These are phyloP conservation scores for Geranomyces michiganensis DNA, from an alignment of 192 early-diverging fungal genomes.

Conservation along the genomic window DNA sequence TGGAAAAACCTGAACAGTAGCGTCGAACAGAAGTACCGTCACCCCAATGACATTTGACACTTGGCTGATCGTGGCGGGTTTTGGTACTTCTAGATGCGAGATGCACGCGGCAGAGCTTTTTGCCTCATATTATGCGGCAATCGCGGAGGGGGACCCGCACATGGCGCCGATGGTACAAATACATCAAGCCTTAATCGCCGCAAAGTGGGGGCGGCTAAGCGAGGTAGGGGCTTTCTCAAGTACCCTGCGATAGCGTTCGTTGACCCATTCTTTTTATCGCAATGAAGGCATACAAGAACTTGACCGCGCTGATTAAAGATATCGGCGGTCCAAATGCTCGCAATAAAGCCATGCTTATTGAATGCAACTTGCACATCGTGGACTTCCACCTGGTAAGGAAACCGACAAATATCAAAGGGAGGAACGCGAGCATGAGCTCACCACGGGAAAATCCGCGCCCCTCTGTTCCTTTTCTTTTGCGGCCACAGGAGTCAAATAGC, in stretches of 20 bases:
- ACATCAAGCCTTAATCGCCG: not conserved
- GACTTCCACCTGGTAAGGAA: slow-evolving; percentile 1
- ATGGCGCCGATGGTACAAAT: not conserved
- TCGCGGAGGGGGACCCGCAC: slow-evolving; percentile 1
- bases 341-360: not conserved
- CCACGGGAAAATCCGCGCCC: too few relatives aligned
- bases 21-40: too few relatives aligned
- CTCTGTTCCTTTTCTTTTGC: not conserved
- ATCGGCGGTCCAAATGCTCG: not conserved
- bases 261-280: too few relatives aligned
- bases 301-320: not conserved
- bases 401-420: not conserved
- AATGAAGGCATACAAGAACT: not conserved
- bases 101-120: not conserved
- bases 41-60: too few relatives aligned
- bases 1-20: too few relatives aligned
- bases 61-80: too few relatives aligned
- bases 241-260: too few relatives aligned
- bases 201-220: not conserved
- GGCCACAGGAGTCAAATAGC: not conserved
- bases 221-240: too few relatives aligned
- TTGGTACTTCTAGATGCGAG: not conserved
- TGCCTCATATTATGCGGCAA: slow-evolving; percentile 4
- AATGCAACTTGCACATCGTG: slow-evolving; percentile 6
- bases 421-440: too few relatives aligned